phyloP scores from a whole-genome alignment of 768 basidiomycete species.

The Filobasidium wieringae region DNA sequence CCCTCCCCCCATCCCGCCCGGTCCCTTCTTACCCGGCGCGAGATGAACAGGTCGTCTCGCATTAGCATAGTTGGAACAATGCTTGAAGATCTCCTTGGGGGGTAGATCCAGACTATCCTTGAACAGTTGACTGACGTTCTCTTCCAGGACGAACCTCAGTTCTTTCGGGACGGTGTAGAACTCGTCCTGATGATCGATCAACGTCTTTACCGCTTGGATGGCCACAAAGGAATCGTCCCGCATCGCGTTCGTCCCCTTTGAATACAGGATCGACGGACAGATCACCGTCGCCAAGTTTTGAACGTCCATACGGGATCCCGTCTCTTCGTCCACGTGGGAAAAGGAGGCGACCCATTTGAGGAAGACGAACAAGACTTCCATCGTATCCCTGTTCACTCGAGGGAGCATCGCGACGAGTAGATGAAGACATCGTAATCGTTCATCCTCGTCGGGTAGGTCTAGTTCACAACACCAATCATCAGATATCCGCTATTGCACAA shows the following conservation, averaged over 20 bases:
- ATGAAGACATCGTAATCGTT: slow-evolving; percentile 73
- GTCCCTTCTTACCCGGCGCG: background rate
- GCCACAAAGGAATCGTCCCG: slow-evolving; percentile 87
- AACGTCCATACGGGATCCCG: slow-evolving; percentile 97
- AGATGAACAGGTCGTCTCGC: slow-evolving; percentile 15
- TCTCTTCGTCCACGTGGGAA: slow-evolving; percentile 92
- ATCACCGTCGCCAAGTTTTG: slow-evolving; percentile 93
- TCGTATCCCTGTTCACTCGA: slow-evolving; percentile 86
- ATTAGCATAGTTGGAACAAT: slow-evolving; percentile 73
- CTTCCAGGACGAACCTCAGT: slow-evolving; percentile 69
- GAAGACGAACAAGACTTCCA: slow-evolving; percentile 96
- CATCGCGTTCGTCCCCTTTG: slow-evolving; percentile 67
- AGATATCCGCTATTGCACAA: background rate
- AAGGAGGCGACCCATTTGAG: slow-evolving; percentile 99
- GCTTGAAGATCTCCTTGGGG: slow-evolving; percentile 89
- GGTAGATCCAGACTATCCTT: slow-evolving; percentile 75
- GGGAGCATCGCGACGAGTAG: slow-evolving; percentile 76
- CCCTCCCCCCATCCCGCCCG: background rate
- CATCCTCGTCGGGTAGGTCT: slow-evolving; percentile 63
- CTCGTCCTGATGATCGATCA: slow-evolving; percentile 88
- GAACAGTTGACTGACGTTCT: slow-evolving; percentile 71
- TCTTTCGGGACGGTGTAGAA: slow-evolving; percentile 86
- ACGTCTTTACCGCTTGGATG: slow-evolving; percentile 69
- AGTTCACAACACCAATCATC: slow-evolving; percentile 7
- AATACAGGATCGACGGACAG: slow-evolving; percentile 90